Evolutionary conservation across 257 asterid genomes (phyloP), one percentile per base, ranked within the genome.

Genomic region (Solanum habrochaites): DNA sequence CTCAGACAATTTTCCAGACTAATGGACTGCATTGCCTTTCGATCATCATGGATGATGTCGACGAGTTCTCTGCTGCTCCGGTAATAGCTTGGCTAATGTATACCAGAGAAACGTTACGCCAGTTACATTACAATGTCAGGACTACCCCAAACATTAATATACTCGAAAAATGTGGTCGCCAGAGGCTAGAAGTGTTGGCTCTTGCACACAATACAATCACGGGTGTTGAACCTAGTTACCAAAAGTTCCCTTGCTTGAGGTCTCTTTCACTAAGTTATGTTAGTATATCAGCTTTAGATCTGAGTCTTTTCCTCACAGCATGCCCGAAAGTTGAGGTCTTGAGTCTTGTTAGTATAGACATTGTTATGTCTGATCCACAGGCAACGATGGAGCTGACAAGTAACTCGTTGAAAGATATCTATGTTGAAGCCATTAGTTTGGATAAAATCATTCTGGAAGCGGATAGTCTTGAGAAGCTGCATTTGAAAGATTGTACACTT

Each of bases 41-140:
- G 10, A 93, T 96, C 87, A 86, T 96, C 58, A 91, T 95, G 97
- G 98, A 96, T 70, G 97, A 95, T 80, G 99, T 95, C 3, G 98
- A 94, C 66, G 98, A 96, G 86, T 94, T 96, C 87, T 91, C 95
- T 35, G 99, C 98, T 43, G 93, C 98, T 62, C 93, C 98, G 1
- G 98, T 96, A 42, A 90, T 94, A 25, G 99, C 98, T 72, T 96
- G 99, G 99, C 97, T 96, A 86, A 94, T 95, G 97, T 96, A 93
- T 92, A 94, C 98, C 4, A 89, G 98, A 77, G 96, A 93, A 66
- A 92, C 98, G 60, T 72, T 96, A 87, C 96, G 98, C 77, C 93
- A 93, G 87, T 93, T 96, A 32, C 93, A 92, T 89, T 96, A 93
- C 80, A 96, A 94, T 82, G 98, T 96, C 87, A 91, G 93, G 84